Percentiles rank a stretch among this genome's conserved stretches.
These are phyloP conservation scores for Solanum aculeatissimum DNA, from an alignment of 305 asterid genomes.

Conservation along the genomic window DNA sequence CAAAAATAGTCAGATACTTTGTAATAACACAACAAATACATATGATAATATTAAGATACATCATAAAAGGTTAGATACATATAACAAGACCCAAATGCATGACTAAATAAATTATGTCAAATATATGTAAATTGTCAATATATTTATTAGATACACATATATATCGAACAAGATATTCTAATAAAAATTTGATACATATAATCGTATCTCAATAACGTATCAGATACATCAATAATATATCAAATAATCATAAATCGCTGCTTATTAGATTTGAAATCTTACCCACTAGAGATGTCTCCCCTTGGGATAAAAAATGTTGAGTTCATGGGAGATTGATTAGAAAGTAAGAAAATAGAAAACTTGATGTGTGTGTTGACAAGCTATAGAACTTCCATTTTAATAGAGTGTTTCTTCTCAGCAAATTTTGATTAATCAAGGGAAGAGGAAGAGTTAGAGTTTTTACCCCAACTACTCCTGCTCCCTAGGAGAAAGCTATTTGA, in stretches of 20 bases:
- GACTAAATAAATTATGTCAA: background rate
- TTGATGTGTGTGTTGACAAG: constrained; percentile 44
- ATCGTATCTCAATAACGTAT: background rate
- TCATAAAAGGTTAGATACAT: background rate
- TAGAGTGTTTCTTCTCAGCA: background rate
- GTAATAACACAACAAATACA: background rate
- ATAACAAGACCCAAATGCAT: background rate
- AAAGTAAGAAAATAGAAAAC: constrained; percentile 47
- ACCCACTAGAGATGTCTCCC: constrained; percentile 42
- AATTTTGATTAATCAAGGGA: background rate
- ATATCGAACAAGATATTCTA: background rate
- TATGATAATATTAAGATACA: background rate
- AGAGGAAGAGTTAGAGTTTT: background rate
- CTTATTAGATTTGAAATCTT: constrained; percentile 9
- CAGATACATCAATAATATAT: too few species aligned
- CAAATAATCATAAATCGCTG: too few species aligned
- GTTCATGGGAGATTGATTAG: constrained; percentile 13
- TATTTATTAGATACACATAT: background rate
- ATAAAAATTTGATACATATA: background rate
- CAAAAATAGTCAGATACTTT: background rate
- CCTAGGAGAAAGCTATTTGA: too few species aligned
- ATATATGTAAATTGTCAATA: background rate
- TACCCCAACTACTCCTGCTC: too few species aligned
- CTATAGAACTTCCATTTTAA: constrained; percentile 18
- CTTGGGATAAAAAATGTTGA: constrained; percentile 28